A percentile compares a stretch with the other conserved stretches of the same genome.
Evolutionary conservation across 2,329 filamentous ascomycete genomes (phyloP).

Genomic region (Penicillium freii): DNA sequence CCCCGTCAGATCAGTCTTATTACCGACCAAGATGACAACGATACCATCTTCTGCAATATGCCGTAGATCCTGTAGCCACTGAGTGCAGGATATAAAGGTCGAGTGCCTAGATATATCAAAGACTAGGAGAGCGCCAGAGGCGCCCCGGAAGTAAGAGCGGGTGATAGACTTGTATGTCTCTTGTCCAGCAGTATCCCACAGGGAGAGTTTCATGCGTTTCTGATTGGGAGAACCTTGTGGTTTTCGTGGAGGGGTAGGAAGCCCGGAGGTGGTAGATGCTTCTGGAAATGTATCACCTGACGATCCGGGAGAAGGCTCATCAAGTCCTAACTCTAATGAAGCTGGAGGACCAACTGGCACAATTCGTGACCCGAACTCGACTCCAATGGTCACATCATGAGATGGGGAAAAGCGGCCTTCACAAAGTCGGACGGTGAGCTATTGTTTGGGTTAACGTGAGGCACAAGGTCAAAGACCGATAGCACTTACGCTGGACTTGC

Average conservation of each 20-base stretch:
- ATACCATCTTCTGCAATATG: constrained; percentile 96
- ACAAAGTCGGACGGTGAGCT: constrained; percentile 90
- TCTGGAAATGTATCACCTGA: constrained; percentile 17
- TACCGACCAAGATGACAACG: constrained; percentile 89
- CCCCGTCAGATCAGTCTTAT: constrained; percentile 81
- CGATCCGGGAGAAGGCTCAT: constrained; percentile 26
- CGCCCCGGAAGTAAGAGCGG: constrained; percentile 86
- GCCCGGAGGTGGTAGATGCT: constrained; percentile 24
- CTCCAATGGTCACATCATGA: constrained; percentile 96
- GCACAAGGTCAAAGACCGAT: not conserved
- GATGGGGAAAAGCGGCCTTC: constrained; percentile 92
- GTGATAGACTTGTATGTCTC: constrained; percentile 98
- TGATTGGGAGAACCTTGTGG: constrained; percentile 43
- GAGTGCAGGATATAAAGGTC: constrained; percentile 83
- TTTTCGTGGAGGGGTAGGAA: constrained; percentile 39
- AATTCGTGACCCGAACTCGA: constrained; percentile 92
- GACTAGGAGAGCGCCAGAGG: constrained; percentile 75
- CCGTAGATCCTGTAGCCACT: constrained; percentile 90
- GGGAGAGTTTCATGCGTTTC: constrained; percentile 86
- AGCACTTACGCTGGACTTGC: constrained; percentile 71
- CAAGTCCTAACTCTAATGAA: constrained; percentile 56
- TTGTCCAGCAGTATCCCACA: constrained; percentile 96
- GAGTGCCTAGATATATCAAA: constrained; percentile 87
- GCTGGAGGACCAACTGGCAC: constrained; percentile 86
- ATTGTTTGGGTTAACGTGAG: constrained; percentile 29